Evolutionary conservation across 306 rosid species (phyloP).

Genomic region (Lathyrus oleraceus): DNA sequence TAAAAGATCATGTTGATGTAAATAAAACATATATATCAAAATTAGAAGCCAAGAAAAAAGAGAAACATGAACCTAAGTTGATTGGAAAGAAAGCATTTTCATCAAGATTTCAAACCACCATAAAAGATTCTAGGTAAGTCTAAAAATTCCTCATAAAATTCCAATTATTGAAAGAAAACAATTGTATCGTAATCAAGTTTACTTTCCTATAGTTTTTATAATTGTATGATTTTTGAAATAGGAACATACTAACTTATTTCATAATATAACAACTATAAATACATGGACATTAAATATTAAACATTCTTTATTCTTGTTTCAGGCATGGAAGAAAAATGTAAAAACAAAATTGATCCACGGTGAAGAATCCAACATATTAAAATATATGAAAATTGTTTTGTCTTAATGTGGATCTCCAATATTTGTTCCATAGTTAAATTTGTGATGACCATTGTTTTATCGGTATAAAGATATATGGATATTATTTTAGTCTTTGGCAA

Average conservation of each 20-base stretch:
- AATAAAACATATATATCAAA: constrained; percentile 21
- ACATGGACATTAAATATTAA: constrained; percentile 14
- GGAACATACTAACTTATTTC: neutral
- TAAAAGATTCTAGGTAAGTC: constrained; percentile 51
- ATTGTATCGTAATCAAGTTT: neutral
- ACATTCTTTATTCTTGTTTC: constrained; percentile 15
- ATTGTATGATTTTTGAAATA: neutral
- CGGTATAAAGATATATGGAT: neutral
- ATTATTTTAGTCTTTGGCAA: neutral
- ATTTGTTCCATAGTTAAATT: neutral
- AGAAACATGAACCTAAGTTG: constrained; percentile 36
- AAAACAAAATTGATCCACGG: neutral
- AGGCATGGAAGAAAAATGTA: constrained; percentile 54
- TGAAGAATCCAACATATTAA: neutral
- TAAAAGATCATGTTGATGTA: constrained; percentile 18
- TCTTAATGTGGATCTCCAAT: neutral
- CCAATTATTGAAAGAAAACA: neutral
- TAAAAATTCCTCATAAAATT: no score
- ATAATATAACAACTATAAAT: neutral
- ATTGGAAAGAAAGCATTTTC: constrained; percentile 26
- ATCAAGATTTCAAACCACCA: constrained; percentile 40
- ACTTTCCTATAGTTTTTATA: neutral
- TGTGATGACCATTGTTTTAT: neutral
- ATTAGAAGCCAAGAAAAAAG: constrained; percentile 29
- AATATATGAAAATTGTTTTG: neutral